Evolutionary conservation across 768 basidiomycete genomes (phyloP), one percentile per base, ranked within the genome.

Genomic region (Auriscalpium orientale): DNA sequence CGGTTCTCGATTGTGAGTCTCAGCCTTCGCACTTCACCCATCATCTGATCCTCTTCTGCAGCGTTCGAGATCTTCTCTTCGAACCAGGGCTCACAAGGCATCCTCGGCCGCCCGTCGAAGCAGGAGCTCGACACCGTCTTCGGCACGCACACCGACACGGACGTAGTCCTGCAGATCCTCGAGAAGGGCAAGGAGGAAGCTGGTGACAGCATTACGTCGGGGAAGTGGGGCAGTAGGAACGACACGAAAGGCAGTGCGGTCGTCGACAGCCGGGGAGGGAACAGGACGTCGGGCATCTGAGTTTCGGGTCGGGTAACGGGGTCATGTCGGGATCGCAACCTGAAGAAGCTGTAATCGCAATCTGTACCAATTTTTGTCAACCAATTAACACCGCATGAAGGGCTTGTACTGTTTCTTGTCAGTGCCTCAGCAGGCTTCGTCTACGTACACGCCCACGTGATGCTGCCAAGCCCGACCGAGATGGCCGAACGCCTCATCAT

Each of bases 91-190:
- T 69, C 78, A 5, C 90, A 93, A 70, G 92, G 91, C n/a, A 68
- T 83, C 53, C 78, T 91, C 38, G 80, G 83, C 28, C 75, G 76
- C 52, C 77, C 89, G 11, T 92, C 90, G n/a, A 83, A 87, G 49
- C 92, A 94, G 67, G 84, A 91, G 64, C 82, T 95, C 55, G 89
- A 91, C 45, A 85, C 71, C 54, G 73, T 73, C 37, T 94, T 95
- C 61, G 82, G 76, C 16, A 79, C 85, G 3, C 68, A 74, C 62
- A 84, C 83, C 49, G 84, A 91, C 44, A 67, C 74, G 18, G 88
- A 89, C 2, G 84, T 87, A 9, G 70, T 88, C 44, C 65, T 70
- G 48, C 66, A 67, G 20, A 75, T 93, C 56, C 75, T 94, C 56
- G 62, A 81, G 67, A 80, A 81, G 56, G 91, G 91, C 46, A 79